Base-by-base conservation (phyloP, 2,329 filamentous ascomycete genomes). In the Pseudopyricularia cyperi region DNA sequence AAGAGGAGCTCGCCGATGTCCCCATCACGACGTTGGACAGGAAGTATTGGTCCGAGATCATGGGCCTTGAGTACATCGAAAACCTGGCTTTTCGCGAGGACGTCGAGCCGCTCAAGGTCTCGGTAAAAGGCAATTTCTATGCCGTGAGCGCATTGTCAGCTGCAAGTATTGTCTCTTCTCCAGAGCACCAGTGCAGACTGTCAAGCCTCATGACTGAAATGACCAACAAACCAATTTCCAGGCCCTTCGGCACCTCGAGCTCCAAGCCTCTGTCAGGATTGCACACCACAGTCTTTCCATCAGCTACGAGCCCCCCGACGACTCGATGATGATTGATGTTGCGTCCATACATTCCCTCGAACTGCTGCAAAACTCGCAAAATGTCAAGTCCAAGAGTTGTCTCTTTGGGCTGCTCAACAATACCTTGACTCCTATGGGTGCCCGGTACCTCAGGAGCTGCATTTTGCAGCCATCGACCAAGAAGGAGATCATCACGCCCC, bases 281-380 rank as follows among this genome's bases (percentile, higher is more conserved):
- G 75, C 81, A 3, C 73, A 76, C n/a, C 84, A 93, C 62, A 90
- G 90, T 19, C 76, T 97, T 32, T 81, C 89, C 3, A 85, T 97
- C 61, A 84, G 82, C 56, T 96, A 95, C 58, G 84, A 91, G 60
- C 85, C 89, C 1, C 89, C 89, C 0, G 87, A 95, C 62, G 87
- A 91, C 24, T 87, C 89, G 1, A 95, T 97, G 90, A 88, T 95
- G 79, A 94, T 97, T 59, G 91, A 96, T 60, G 75, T 93, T 2
- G 85, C 88, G 1, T 95, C 90, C 0, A 88, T 96, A 28, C 77
- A 83, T 35, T 89, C 89, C 0, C 72, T 98, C 3, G 93, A 98
- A 64, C 75, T 98, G 6, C 85, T 97, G 26, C 89, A 95, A 60
- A 98, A 96, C 57, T 63, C 90, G 0, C 82, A 87, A 12, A 82